phyloP scores from a whole-genome alignment of 768 basidiomycete genomes.

The Podaxis carcinomalis region DNA sequence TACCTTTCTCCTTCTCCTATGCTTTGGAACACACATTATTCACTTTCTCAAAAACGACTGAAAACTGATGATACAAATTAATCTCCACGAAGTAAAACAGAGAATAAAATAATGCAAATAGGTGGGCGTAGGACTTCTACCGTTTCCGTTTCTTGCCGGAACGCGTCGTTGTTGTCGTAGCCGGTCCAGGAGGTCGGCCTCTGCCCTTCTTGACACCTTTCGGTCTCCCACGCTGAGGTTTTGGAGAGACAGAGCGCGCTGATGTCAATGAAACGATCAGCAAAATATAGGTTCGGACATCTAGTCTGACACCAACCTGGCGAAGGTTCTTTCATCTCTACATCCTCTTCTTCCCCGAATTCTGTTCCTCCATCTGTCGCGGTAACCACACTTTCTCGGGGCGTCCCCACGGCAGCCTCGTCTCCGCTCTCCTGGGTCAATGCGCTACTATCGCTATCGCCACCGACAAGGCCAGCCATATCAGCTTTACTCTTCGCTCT shows the following conservation, averaged over 20 bases:
- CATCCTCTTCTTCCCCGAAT: conserved; percentile 63
- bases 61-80: conserved; percentile 10
- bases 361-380: conserved; percentile 71
- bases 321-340: conserved; percentile 55
- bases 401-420: conserved; percentile 50
- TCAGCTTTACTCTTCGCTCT: conserved; percentile 52
- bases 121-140: conserved; percentile 16
- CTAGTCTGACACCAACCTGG: conserved; percentile 40
- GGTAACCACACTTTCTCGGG: conserved; percentile 63
- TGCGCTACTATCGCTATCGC: conserved; percentile 83
- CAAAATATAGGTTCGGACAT: neutral
- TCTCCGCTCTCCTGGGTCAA: conserved; percentile 81
- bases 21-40: neutral
- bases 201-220: conserved; percentile 20
- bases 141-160: conserved; percentile 44
- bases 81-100: conserved; percentile 1
- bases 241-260: conserved; percentile 35
- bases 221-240: conserved; percentile 30
- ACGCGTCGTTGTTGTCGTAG: conserved; percentile 26
- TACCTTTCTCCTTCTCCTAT: neutral
- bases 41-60: neutral
- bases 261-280: conserved; percentile 7
- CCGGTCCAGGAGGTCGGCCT: conserved; percentile 25
- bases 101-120: conserved; percentile 9
- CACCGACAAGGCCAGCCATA: conserved; percentile 71